Evolutionary conservation across 2,329 filamentous ascomycete genomes (phyloP), one percentile per base, ranked within the genome.

Genomic region (Fusarium globosum): DNA sequence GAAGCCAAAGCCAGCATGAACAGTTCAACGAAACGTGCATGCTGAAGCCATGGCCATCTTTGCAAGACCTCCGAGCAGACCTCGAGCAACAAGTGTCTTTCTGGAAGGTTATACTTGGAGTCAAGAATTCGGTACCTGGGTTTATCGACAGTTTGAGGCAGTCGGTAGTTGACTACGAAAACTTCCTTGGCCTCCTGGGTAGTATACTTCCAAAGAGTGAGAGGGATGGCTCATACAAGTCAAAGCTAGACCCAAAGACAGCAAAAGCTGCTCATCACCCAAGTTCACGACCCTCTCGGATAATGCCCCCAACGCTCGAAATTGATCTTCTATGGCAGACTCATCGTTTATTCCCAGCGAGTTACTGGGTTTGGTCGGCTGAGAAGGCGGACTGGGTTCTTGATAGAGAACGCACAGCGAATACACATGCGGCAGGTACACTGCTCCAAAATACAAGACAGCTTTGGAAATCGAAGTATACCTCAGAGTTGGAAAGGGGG

Each of bases 281-380:
- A 30, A n/a, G 11, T 1, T 16, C 21, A 6, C 23, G 30, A 33
- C 21, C 30, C 0, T 11, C 21, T 15, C 30, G 21, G 1, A 10
- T 66, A 2, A 2, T 66, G 0, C 43, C 64, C 0, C 64, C 43
- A 9, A 59, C 64, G 0, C 11, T 66, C 2, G 42, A 66, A n/a
- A 43, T 65, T 4, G 43, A 66, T 6, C n/a, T 66, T 4, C 13
- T 66, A 20, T 66, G 64, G 64, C 61, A 66, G 0, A 66, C 64
- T 2, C 64, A 66, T 7, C 30, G 49, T 7, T 26, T 66, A 1
- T 66, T 49, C 13, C 49, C 64, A 1, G 64, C 36, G 2, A 45
- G 23, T 0, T 66, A 66, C 26, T 66, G 64, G 64, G 4, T 15
- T 30, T 66, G 35, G 33, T 33, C 61, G 7, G 10, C 21, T 13